phyloP scores from a whole-genome alignment of 1,284 basidiomycete species.

The Rhodotorula mucilaginosa region DNA sequence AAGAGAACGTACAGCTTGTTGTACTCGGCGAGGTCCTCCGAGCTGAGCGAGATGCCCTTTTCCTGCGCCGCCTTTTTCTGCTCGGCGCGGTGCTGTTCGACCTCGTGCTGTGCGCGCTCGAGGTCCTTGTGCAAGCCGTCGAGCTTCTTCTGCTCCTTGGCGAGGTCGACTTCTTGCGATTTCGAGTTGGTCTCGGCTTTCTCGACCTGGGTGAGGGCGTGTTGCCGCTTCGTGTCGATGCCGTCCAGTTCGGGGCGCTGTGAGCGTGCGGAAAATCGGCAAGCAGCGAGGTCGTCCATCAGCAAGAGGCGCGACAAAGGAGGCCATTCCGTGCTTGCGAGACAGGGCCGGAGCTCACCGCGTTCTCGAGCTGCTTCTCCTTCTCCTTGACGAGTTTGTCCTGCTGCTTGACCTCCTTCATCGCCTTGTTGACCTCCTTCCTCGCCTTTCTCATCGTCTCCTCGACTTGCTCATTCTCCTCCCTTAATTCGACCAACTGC shows the following conservation, averaged over 20 bases:
- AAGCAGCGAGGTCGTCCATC: too few relatives aligned
- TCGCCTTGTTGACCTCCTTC: constrained; percentile 72
- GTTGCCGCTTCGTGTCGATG: constrained; percentile 80
- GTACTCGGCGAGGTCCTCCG: constrained; percentile 84
- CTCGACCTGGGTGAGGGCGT: constrained; percentile 72
- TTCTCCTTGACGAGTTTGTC: constrained; percentile 76
- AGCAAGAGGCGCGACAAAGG: not conserved
- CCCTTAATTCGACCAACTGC: constrained; percentile 63
- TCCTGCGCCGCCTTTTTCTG: constrained; percentile 67
- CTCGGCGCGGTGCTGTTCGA: constrained; percentile 73
- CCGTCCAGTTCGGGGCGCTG: constrained; percentile 78
- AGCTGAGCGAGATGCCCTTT: constrained; percentile 72
- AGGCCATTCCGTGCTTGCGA: too few relatives aligned
- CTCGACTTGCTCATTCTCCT: constrained; percentile 63
- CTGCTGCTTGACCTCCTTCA: constrained; percentile 68
- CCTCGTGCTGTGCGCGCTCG: constrained; percentile 64
- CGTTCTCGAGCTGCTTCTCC: constrained; percentile 77
- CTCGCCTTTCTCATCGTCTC: constrained; percentile 69
- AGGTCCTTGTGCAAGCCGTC: constrained; percentile 64
- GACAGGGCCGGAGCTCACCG: constrained; percentile 53
- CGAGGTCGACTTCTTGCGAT: constrained; percentile 66
- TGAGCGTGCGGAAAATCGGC: not conserved
- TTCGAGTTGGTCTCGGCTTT: constrained; percentile 66
- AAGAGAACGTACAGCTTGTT: constrained; percentile 64
- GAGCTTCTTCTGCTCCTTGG: constrained; percentile 64